Percentiles rank a stretch among this genome's conserved stretches.
phyloP scores from a whole-genome alignment of 2,329 filamentous ascomycete species.

The Mollisia scopiformis region DNA sequence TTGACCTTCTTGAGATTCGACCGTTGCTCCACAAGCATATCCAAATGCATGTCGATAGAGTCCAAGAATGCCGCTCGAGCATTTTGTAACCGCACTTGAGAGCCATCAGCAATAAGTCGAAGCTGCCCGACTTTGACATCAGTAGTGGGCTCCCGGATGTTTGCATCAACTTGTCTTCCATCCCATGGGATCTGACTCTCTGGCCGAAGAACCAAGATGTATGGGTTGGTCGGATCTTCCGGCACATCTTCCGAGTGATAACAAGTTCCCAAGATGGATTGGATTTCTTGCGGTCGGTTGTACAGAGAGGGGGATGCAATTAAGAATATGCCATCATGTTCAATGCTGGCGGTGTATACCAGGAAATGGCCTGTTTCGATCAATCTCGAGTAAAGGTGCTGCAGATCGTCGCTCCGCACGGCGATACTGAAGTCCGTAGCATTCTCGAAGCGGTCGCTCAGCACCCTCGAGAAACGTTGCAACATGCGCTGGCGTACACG shows the following conservation, averaged over 20 bases:
- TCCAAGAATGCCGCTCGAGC: slow-evolving; percentile 80
- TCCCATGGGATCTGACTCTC: slow-evolving; percentile 82
- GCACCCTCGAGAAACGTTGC: slow-evolving; percentile 88
- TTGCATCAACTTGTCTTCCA: slow-evolving; percentile 72
- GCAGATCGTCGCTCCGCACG: slow-evolving; percentile 67
- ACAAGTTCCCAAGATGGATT: slow-evolving; percentile 80
- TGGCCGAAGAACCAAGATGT: slow-evolving; percentile 82
- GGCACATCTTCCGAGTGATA: slow-evolving; percentile 71
- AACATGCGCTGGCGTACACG: slow-evolving; percentile 95
- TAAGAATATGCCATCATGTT: slow-evolving; percentile 77
- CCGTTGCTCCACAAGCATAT: slow-evolving; percentile 87
- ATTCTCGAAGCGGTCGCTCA: slow-evolving; percentile 95
- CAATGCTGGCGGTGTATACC: slow-evolving; percentile 71
- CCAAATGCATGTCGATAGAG: slow-evolving; percentile 80
- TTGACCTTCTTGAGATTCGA: slow-evolving; percentile 95
- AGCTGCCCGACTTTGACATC: slow-evolving; percentile 87
- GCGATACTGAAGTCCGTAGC: slow-evolving; percentile 92
- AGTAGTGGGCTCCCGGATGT: slow-evolving; percentile 75
- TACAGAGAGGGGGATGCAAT: slow-evolving; percentile 82
- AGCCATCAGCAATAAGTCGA: slow-evolving; percentile 86
- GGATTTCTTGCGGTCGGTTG: slow-evolving; percentile 78
- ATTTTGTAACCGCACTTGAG: slow-evolving; percentile 74
- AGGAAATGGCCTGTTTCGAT: slow-evolving; percentile 85
- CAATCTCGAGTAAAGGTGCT: slow-evolving; percentile 79
- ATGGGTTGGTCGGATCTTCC: slow-evolving; percentile 79